These are phyloP conservation scores for Dioscorea alata DNA, from an alignment of 106 monocot genomes.

Conservation along the genomic window DNA sequence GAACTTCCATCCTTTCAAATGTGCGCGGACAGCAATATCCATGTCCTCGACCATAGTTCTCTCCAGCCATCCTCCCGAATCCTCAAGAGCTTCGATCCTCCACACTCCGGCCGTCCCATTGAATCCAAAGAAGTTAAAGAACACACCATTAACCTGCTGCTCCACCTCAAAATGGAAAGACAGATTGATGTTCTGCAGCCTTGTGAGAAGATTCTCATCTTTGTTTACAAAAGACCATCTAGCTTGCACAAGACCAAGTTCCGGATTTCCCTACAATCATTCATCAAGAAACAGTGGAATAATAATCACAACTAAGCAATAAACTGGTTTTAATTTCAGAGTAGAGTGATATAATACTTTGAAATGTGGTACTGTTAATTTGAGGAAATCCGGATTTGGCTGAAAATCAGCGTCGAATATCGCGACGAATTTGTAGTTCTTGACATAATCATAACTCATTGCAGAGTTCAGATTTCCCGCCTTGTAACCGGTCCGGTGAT, in stretches of 20 bases:
- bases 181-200: constrained; percentile 19
- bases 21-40: neutral
- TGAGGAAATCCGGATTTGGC: constrained; percentile 24
- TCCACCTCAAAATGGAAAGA: constrained; percentile 39
- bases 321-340: neutral
- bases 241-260: constrained; percentile 42
- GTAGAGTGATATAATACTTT: neutral
- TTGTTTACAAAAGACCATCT: constrained; percentile 43
- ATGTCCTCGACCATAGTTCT: constrained; percentile 14
- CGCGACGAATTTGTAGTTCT: constrained; percentile 17
- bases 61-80: constrained; percentile 44
- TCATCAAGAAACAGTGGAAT: neutral
- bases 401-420: constrained; percentile 4
- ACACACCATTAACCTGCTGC: constrained; percentile 36
- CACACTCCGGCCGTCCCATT: constrained; percentile 44
- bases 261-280: constrained; percentile 23
- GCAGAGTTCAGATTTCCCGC: constrained; percentile 28
- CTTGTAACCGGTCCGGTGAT: constrained; percentile 16
- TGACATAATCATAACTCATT: constrained; percentile 19
- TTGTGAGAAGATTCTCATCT: constrained; percentile 24
- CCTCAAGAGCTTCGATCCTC: constrained; percentile 31
- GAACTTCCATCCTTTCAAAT: constrained; percentile 44
- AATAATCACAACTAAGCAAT: neutral
- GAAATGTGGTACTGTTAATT: constrained; percentile 26
- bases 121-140: constrained; percentile 26